Evolutionary conservation across 805 yeast genomes (phyloP), one percentile per base, ranked within the genome.

Genomic region (Komagataella ulmi): DNA sequence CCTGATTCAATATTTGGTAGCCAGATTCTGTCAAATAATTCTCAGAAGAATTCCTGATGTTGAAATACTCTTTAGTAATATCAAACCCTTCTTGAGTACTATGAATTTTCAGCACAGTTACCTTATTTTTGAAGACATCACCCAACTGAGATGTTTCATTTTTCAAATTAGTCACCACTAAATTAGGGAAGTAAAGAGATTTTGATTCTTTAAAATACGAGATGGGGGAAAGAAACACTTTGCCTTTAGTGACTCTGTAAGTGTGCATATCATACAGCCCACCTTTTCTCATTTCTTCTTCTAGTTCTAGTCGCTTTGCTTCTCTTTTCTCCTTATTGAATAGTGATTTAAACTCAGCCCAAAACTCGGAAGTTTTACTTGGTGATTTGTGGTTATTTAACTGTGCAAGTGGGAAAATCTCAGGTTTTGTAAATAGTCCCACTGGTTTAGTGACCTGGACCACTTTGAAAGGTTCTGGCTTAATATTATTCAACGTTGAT

Each of bases 131-230:
- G 17, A 82, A 60, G 0, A 65, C 66, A 55, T 65, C 74, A 57
- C 66, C 70, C 23, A 70, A 58, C 54, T 69, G 59, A 52, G 57
- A 55, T 21, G 59, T 60, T 17, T 60, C 54, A 14, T 71, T 73
- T 3, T 59, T 53, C 44, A 88, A 61, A 1, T 81, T 72, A 19
- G 71, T 72, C 0, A 83, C 91, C 23, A 67, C 62, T 54, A 91
- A 71, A 61, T 89, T 89, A 7, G 98, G 96, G 68, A 93, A 88
- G 63, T 79, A 93, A 48, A 80, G 67, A 0, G 97, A 74, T 60
- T 77, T 83, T 6, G 85, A 90, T 10, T 72, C 67, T 54, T 77
- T 78, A 76, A 91, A 90, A 58, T 77, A 83, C 1, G 89, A 78
- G n/a, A 77, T 72, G 1, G 98, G 98, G 0, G 96, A 78, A 17